These are phyloP conservation scores for Lotmaria passim DNA, from an alignment of 208 protist genomes.

Conservation along the genomic window DNA sequence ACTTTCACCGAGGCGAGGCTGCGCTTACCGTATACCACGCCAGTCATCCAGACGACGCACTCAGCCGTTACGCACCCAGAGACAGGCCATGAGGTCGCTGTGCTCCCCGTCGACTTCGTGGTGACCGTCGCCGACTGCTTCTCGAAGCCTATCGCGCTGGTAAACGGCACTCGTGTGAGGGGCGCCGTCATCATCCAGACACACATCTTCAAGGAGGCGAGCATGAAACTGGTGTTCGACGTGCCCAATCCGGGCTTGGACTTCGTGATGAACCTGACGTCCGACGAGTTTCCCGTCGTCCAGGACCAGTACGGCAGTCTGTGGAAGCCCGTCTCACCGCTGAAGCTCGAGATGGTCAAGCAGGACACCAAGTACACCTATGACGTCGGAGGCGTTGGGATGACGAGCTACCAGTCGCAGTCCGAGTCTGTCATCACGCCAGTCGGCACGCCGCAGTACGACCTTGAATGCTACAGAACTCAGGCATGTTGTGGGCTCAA, in stretches of 20 bases:
- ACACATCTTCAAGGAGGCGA: constrained; percentile 18
- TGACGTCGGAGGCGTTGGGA: constrained; percentile 21
- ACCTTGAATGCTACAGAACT: constrained; percentile 18
- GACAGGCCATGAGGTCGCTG: constrained; percentile 7
- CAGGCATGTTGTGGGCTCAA: constrained; percentile 29
- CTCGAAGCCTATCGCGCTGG: constrained; percentile 3
- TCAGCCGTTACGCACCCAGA: constrained; percentile 16
- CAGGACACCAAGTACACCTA: constrained; percentile 30
- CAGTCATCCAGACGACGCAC: constrained; percentile 25
- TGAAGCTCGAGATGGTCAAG: constrained; percentile 27
- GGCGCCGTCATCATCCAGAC: constrained; percentile 4
- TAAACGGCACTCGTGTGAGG: constrained; percentile 3
- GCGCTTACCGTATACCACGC: constrained; percentile 21
- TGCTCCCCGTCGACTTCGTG: constrained; percentile 27
- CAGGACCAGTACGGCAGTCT: constrained; percentile 26
- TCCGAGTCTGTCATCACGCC: constrained; percentile 28
- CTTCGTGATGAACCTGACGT: constrained; percentile 32
- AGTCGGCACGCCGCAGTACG: constrained; percentile 9
- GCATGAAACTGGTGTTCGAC: constrained; percentile 27
- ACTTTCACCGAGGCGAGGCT: constrained; percentile 6
- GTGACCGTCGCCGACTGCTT: constrained; percentile 20
- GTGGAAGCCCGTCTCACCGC: constrained; percentile 19
- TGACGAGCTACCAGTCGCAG: constrained; percentile 31
- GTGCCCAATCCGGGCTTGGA: constrained; percentile 34
- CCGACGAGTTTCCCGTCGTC: constrained; percentile 17